phyloP scores from a whole-genome alignment of 257 asterid genomes.

The Buddleja alternifolia region DNA sequence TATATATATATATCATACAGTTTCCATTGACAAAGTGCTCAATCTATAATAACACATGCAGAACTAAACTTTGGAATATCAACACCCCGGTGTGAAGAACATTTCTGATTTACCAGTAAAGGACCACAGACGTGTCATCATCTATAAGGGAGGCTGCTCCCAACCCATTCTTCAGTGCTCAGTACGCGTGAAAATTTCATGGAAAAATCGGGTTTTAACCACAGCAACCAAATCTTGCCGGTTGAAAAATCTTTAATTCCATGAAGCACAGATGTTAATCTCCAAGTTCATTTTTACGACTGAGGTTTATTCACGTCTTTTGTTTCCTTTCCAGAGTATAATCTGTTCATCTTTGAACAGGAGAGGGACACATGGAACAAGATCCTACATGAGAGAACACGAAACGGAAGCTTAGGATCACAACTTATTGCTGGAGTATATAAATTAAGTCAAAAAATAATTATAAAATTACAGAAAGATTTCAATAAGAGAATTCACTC shows the following conservation, averaged over 20 bases:
- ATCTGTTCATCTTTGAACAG: slow-evolving; percentile 84
- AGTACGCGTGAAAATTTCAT: background rate
- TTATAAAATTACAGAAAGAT: slow-evolving; percentile 1
- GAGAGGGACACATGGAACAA: slow-evolving; percentile 87
- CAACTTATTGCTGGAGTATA: background rate
- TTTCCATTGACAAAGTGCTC: background rate
- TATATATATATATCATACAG: background rate
- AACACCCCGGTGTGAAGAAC: background rate
- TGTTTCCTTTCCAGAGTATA: slow-evolving; percentile 75
- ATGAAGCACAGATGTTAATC: too few species aligned
- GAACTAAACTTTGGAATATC: background rate
- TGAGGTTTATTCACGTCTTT: slow-evolving; percentile 29
- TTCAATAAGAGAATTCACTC: slow-evolving; percentile 19
- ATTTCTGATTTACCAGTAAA: background rate
- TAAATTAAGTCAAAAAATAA: background rate
- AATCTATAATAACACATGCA: background rate
- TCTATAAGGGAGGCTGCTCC: background rate
- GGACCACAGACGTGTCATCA: background rate
- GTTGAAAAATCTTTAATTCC: background rate
- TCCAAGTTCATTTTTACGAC: background rate
- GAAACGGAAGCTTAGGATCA: background rate
- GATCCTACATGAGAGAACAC: slow-evolving; percentile 53
- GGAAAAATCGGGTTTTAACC: background rate
- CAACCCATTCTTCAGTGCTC: background rate
- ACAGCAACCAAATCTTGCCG: background rate